These are phyloP conservation scores for Tolypocladium guangdongense DNA, from an alignment of 2,329 filamentous ascomycete species.

Conservation along the genomic window DNA sequence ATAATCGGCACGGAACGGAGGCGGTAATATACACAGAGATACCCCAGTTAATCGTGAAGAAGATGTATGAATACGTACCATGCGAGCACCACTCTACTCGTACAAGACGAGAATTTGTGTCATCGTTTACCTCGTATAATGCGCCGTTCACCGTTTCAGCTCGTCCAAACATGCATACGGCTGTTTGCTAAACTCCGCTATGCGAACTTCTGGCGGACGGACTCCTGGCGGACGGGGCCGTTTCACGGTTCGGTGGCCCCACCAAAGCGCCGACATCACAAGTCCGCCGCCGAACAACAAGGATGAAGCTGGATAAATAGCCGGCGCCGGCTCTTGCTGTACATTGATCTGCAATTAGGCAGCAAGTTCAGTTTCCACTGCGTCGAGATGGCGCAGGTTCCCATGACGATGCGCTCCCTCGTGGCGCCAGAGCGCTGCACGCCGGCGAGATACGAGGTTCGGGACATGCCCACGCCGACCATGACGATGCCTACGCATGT, in stretches of 20 bases:
- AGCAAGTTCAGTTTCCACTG: background rate
- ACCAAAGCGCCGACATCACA: slow-evolving; percentile 3
- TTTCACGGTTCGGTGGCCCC: slow-evolving; percentile 2
- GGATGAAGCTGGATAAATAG: background rate
- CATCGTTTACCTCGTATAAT: too few species aligned
- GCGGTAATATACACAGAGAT: background rate
- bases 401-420: slow-evolving; percentile 32
- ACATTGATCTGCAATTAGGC: too few species aligned
- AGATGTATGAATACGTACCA: background rate
- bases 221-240: background rate
- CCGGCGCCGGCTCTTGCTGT: background rate
- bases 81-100: too few species aligned
- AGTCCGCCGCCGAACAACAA: background rate
- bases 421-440: slow-evolving; percentile 26
- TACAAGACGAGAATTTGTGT: too few species aligned
- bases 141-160: too few species aligned
- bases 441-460: slow-evolving; percentile 27
- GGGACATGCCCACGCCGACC: slow-evolving; percentile 30
- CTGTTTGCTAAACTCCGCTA: background rate
- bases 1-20: background rate
- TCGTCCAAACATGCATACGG: background rate
- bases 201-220: background rate
- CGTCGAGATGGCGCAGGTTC: slow-evolving; percentile 17
- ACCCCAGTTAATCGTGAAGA: background rate
- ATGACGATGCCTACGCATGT: slow-evolving; percentile 32